These are phyloP conservation scores for Desmodesmus armatus DNA, from an alignment of 139 green algal genomes.

Conservation along the genomic window DNA sequence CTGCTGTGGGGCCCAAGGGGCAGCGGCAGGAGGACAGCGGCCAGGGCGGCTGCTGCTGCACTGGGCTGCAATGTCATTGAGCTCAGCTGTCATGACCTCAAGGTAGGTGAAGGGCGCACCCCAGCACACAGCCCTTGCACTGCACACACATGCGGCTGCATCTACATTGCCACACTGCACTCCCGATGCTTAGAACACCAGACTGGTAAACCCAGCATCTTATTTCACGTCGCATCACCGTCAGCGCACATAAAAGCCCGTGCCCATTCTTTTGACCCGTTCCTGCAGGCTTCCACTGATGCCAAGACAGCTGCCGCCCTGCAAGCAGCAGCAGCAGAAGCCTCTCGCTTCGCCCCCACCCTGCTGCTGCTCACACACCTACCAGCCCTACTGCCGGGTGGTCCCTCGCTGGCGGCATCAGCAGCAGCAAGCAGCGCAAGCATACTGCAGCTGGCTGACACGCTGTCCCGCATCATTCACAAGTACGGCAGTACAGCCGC, in stretches of 20 bases:
- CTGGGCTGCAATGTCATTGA: constrained; percentile 77
- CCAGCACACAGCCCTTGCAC: too few relatives aligned
- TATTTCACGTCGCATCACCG: too few relatives aligned
- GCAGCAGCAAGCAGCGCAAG: constrained; percentile 6
- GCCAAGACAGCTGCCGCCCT: constrained; percentile 68
- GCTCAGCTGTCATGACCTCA: constrained; percentile 73
- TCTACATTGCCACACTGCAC: too few relatives aligned
- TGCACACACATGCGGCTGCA: too few relatives aligned
- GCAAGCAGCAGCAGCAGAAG: constrained; percentile 56
- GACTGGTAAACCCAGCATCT: too few relatives aligned
- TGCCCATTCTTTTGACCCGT: too few relatives aligned
- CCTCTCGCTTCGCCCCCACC: constrained; percentile 65
- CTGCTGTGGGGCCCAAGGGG: constrained; percentile 77
- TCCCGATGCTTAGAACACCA: too few relatives aligned
- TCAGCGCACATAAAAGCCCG: too few relatives aligned
- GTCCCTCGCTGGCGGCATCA: constrained; percentile 29
- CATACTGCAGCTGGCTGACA: constrained; percentile 24
- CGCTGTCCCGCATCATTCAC: neutral
- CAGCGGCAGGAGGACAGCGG: constrained; percentile 67
- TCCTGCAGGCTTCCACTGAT: constrained; percentile 53
- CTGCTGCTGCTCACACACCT: constrained; percentile 42
- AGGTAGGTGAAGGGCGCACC: constrained; percentile 44
- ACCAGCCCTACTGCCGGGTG: constrained; percentile 20
- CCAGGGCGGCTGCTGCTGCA: constrained; percentile 71
- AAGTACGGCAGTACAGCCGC: constrained; percentile 40